Base-by-base conservation (phyloP, 2,329 filamentous ascomycete genomes). In the Seiridium unicorne region DNA sequence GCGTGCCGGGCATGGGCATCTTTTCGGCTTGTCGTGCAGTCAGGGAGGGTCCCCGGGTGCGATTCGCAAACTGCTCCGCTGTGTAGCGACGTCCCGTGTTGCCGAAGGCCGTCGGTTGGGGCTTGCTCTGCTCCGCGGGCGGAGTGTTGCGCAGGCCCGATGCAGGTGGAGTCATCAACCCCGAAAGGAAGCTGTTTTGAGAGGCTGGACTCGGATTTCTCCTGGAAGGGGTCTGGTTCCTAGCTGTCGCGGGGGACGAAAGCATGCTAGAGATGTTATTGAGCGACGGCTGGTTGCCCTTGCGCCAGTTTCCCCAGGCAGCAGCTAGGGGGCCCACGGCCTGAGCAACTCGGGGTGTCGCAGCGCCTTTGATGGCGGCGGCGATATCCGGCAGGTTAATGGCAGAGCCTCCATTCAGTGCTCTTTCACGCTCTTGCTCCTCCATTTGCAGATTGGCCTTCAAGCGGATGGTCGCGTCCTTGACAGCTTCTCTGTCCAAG, bases 371-470 rank as follows among this genome's bases (percentile, higher is more conserved):
- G 51, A 93, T 88, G 38, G 91, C 85, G 51, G 89, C 89, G 1
- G 92, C 89, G 47, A 97, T 84, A 46, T 90, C 91, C 4, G 91
- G 90, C 66, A 95, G 81, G 58, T 81, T 85, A 62, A 89, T 82
- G 35, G 85, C 80, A 6, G 87, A 89, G 11, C 85, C 85, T 53
- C 88, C 88, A 58, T 89, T 88, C 76, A 91, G 84, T 1, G 92
- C 89, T 61, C 95, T 86, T 74, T 98, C 94, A 56, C 92, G 91
- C 76, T 97, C 93, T 73, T 97, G 92, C 72, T 96, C 91, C 74
- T 99, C 94, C 95, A 99, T 99, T 73, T 98, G 92, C 42, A 99
- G 81, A 70, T 97, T 97, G 11, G 95, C 92, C 72, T 92, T 92
- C 62, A 99, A 88, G 57, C 95, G 89, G 67, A 98, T 98, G 42